Evolutionary conservation across 2,329 filamentous ascomycete genomes (phyloP).

Genomic region (Botrytis byssoidea): DNA sequence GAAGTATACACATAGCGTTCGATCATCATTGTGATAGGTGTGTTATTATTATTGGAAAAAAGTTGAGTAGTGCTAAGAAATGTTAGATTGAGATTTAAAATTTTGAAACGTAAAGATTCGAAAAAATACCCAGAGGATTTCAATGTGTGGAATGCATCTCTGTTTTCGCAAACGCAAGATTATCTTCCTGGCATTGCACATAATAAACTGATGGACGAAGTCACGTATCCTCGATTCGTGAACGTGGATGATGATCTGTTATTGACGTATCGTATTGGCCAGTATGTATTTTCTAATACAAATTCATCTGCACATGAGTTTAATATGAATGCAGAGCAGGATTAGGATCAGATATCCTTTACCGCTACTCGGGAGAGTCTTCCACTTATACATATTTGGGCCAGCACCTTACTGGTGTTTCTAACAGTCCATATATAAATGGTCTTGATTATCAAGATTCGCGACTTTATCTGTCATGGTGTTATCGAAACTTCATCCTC

Average conservation of each 20-base stretch:
- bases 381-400: constrained; percentile 31
- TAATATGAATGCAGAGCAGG: constrained; percentile 28
- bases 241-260: constrained; percentile 31
- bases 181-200: constrained; percentile 28
- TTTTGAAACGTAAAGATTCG: constrained; percentile 19
- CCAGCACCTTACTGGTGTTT: constrained; percentile 31
- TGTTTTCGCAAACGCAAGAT: constrained; percentile 28
- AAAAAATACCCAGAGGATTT: not conserved
- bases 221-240: constrained; percentile 35
- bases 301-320: not conserved
- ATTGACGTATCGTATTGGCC: constrained; percentile 33
- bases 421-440: constrained; percentile 35
- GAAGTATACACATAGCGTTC: constrained; percentile 33
- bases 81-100: constrained; percentile 30
- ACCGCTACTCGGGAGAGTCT: constrained; percentile 28
- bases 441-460: constrained; percentile 29
- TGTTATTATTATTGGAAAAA: constrained; percentile 9
- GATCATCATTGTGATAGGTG: constrained; percentile 34
- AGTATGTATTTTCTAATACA: constrained; percentile 26
- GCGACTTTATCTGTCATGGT: constrained; percentile 34
- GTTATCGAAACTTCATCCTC: constrained; percentile 32
- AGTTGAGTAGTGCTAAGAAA: not conserved
- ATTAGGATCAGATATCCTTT: constrained; percentile 32
- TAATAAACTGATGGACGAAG: constrained; percentile 28
- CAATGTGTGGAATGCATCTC: constrained; percentile 25